phyloP scores from a whole-genome alignment of 108 stramenopile species.

The Cyclostephanos invisitatus region DNA sequence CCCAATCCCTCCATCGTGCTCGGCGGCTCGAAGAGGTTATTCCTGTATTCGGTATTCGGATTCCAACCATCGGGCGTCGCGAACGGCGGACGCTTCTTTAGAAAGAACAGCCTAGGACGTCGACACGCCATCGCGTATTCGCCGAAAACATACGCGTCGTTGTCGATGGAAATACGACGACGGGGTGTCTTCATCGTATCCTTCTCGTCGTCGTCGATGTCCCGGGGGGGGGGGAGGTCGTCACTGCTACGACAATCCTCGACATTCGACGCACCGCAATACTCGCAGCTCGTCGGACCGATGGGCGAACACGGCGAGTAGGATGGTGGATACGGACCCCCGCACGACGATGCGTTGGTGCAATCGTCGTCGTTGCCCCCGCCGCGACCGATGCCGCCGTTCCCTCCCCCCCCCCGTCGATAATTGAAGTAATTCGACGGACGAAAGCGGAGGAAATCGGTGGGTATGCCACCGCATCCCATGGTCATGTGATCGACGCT shows the following conservation, averaged over 20 bases:
- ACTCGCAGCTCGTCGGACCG: constrained; percentile 37
- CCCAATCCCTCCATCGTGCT: constrained; percentile 34
- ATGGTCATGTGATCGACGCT: neutral
- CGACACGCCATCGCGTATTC: constrained; percentile 10
- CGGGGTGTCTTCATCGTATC: no score
- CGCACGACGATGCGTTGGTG: constrained; percentile 1
- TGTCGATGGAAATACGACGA: constrained; percentile 5
- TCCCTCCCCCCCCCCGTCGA: neutral
- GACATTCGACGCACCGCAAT: constrained; percentile 34
- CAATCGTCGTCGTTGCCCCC: neutral
- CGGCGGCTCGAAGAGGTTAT: constrained; percentile 30
- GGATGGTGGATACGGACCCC: neutral
- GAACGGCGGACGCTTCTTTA: constrained; percentile 46
- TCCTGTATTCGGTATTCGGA: constrained; percentile 28
- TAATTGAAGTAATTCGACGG: constrained; percentile 8
- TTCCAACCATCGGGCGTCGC: constrained; percentile 43
- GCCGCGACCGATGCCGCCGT: neutral
- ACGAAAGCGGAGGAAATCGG: neutral
- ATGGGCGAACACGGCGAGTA: constrained; percentile 29
- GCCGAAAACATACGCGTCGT: neutral
- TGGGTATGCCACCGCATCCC: neutral
- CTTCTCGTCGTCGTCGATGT: neutral
- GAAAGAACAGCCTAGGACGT: constrained; percentile 46
- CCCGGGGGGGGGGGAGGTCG: constrained; percentile 2
- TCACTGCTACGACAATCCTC: constrained; percentile 18